Conservation (phyloP, 2,329 filamentous ascomycete species). For the Neopestalotiopsis rosae region DNA sequence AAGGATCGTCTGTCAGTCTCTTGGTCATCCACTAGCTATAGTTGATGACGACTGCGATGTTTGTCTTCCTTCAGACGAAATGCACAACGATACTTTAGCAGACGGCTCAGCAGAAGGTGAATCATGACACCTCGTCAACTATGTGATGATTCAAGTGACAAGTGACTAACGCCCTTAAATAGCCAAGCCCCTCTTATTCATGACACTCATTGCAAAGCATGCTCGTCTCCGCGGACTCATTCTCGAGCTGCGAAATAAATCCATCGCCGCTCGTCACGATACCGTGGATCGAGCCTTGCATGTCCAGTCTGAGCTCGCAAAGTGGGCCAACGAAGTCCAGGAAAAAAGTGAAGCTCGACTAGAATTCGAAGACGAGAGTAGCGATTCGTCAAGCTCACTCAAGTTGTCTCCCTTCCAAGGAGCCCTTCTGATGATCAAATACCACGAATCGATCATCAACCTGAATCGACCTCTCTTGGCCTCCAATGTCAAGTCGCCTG, state of each 20-base stretch:
- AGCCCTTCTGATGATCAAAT: conserved; percentile 20
- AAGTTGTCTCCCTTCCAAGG: conserved; percentile 15
- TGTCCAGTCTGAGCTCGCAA: conserved; percentile 24
- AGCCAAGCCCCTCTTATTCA: conserved; percentile 20
- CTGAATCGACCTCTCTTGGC: conserved; percentile 27
- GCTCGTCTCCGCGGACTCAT: conserved; percentile 26
- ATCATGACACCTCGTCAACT: not conserved
- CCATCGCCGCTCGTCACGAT: conserved; percentile 22
- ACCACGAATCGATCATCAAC: conserved; percentile 26
- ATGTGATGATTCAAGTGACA: not conserved
- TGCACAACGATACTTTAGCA: conserved; percentile 37
- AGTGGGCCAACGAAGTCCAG: conserved; percentile 25
- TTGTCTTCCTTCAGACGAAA: conserved; percentile 56
- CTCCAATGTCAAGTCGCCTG: conserved; percentile 22
- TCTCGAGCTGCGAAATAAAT: conserved; percentile 27
- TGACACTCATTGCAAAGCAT: conserved; percentile 25
- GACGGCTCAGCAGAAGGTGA: not conserved
- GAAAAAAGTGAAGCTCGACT: conserved; percentile 17
- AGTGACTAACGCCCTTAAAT: not conserved
- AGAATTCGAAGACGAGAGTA: conserved; percentile 16
- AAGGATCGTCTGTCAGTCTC: conserved; percentile 59
- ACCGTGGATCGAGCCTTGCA: conserved; percentile 22
- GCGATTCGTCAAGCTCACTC: not conserved
- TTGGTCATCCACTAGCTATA: conserved; percentile 60
- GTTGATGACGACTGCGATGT: conserved; percentile 64